Evolutionary conservation across 2,329 filamentous ascomycete species (phyloP), one percentile per base, ranked within the genome.

Genomic region (Aspergillus vadensis): DNA sequence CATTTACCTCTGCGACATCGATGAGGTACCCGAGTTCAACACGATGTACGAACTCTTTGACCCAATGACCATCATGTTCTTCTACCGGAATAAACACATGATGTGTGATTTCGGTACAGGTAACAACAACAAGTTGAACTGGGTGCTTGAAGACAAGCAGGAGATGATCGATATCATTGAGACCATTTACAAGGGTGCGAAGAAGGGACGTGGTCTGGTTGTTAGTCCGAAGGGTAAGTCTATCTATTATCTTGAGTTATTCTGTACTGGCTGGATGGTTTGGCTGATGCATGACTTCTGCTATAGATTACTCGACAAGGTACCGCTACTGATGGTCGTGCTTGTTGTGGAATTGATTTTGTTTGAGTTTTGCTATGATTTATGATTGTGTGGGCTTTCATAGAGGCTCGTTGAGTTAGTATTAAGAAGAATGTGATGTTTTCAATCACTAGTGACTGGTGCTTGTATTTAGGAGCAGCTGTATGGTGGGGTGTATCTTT

Each of bases 111-210:
- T 97, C 69, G 94, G 94, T 50, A 99, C 95, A 1, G 95, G 95
- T 66, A 97, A 99, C 80, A 99, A 99, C 79, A 99, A 99, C 77
- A 98, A 98, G 78, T 83, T 97, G 68, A 97, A 97, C 75, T 97
- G 92, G 89, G 91, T 97, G 51, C 82, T 96, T 17, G 93, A 98
- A 79, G 94, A 99, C 74, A 98, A 99, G 80, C 94, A 98, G 77
- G 95, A 99, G 81, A 83, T 99, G 71, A 96, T 99, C 72, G 95
- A 99, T 79, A 99, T 99, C 67, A 88, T 98, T 73, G 95, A 99
- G 83, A 97, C 93, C 4, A 93, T 99, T 63, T 99, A 98, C 76
- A 88, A 93, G 61, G 95, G 95, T n/a, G 95, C 95, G 32, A 98
- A 97, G 85, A 99, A 99, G 81, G 95, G 96, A 0, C 84, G 94